Evolutionary conservation across 2,329 filamentous ascomycete genomes (phyloP).

Genomic region (Aspergillus chevalieri): DNA sequence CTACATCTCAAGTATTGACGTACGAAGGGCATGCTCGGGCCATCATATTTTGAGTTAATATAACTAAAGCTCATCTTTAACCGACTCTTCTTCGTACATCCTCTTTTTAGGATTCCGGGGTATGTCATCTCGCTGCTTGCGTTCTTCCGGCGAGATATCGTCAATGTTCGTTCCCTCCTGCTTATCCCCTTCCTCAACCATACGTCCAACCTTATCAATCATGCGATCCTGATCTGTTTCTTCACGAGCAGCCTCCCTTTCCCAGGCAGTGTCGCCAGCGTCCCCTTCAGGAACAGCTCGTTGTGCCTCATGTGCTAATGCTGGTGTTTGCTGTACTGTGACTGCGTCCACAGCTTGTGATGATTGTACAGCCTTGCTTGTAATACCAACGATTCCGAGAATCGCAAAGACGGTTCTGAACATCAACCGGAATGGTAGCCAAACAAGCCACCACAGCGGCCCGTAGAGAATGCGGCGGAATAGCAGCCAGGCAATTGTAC

Average conservation of each 20-base stretch:
- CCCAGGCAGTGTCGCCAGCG: conserved; percentile 13
- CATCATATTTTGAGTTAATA: neutral
- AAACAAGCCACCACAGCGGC: conserved; percentile 82
- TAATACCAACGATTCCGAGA: conserved; percentile 46
- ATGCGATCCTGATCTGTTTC: conserved; percentile 26
- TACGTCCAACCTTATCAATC: conserved; percentile 38
- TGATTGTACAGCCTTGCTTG: conserved; percentile 21
- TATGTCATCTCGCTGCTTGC: conserved; percentile 29
- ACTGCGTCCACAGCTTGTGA: conserved; percentile 14
- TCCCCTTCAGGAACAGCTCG: conserved; percentile 11
- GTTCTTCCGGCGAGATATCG: conserved; percentile 32
- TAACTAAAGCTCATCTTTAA: conserved; percentile 22
- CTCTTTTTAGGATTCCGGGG: conserved; percentile 44
- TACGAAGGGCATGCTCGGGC: no score
- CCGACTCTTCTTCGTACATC: neutral
- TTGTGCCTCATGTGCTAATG: conserved; percentile 15
- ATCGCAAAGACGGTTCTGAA: conserved; percentile 55
- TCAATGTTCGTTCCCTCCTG: conserved; percentile 25
- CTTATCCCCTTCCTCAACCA: conserved; percentile 26
- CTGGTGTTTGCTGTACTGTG: conserved; percentile 12
- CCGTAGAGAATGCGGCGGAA: conserved; percentile 83
- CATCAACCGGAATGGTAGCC: conserved; percentile 67
- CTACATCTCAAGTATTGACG: neutral
- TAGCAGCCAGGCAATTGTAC: conserved; percentile 75
- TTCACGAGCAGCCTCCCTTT: conserved; percentile 13